These are phyloP conservation scores for Cudoniella acicularis DNA, from an alignment of 495 filamentous ascomycete genomes.

Conservation along the genomic window DNA sequence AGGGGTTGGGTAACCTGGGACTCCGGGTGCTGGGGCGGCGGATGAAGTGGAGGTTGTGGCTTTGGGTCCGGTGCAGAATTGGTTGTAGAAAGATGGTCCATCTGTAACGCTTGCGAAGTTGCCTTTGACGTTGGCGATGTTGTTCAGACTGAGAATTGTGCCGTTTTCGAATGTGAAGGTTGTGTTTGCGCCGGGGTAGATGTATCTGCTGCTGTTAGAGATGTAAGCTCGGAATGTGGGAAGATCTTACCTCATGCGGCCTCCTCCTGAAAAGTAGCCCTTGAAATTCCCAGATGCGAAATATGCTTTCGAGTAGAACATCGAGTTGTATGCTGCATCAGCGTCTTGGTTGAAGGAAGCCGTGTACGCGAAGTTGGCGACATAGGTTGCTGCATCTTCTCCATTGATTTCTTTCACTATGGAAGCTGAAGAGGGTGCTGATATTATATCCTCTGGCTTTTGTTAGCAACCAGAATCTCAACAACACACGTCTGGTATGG, in stretches of 20 bases:
- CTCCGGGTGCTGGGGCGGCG: constrained; percentile 10
- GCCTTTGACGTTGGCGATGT: constrained; percentile 35
- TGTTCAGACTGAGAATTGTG: constrained; percentile 30
- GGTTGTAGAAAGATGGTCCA: constrained; percentile 35
- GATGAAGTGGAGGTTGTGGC: constrained; percentile 4
- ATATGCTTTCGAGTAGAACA: constrained; percentile 32
- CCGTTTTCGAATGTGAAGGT: constrained; percentile 43
- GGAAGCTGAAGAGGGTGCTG: constrained; percentile 18
- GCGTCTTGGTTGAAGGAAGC: constrained; percentile 32
- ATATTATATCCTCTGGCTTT: constrained; percentile 18
- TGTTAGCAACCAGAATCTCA: constrained; percentile 15
- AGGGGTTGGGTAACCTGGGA: constrained; percentile 46
- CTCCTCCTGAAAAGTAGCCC: constrained; percentile 29
- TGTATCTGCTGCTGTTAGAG: constrained; percentile 29
- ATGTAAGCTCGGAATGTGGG: background rate
- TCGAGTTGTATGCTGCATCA: constrained; percentile 46
- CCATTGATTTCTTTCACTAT: constrained; percentile 24
- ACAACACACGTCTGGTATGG: constrained; percentile 22
- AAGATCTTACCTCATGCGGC: constrained; percentile 15
- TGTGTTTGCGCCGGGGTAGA: constrained; percentile 36
- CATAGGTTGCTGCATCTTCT: constrained; percentile 23
- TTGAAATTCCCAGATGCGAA: constrained; percentile 28
- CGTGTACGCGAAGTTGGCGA: constrained; percentile 16
- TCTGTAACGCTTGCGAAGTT: constrained; percentile 29
- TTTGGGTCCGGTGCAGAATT: constrained; percentile 31